phyloP scores from a whole-genome alignment of 2,329 filamentous ascomycete species.

The Colletotrichum siamense region DNA sequence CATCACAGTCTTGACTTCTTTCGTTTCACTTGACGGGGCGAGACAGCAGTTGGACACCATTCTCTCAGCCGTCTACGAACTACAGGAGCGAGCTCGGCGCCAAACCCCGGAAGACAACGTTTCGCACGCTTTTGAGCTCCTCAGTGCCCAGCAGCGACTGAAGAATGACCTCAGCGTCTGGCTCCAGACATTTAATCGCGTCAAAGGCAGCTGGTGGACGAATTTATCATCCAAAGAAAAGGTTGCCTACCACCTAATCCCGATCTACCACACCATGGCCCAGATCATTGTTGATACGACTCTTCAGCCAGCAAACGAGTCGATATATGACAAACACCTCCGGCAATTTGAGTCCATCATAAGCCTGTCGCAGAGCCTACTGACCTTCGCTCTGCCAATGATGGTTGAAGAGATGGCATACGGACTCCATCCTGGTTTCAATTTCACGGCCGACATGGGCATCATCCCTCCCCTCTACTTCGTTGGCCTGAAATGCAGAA shows the following conservation, averaged over 20 bases:
- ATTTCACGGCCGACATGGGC: conserved; percentile 45
- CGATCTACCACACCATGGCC: conserved; percentile 46
- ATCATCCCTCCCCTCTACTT: conserved; percentile 52
- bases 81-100: not conserved
- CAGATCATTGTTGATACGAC: conserved; percentile 45
- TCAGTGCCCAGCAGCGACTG: not conserved
- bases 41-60: not conserved
- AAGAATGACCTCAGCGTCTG: conserved; percentile 22
- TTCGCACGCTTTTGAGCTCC: not conserved
- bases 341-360: conserved; percentile 37
- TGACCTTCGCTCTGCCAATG: not conserved
- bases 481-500: conserved; percentile 51
- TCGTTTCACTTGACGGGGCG: not conserved
- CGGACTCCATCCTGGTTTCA: not conserved
- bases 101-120: not conserved
- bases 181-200: conserved; percentile 29
- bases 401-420: conserved; percentile 7
- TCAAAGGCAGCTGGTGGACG: conserved; percentile 14
- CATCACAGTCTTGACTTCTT: not conserved
- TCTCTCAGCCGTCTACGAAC: not conserved
- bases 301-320: conserved; percentile 34
- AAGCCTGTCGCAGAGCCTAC: not conserved
- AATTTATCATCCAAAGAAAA: conserved; percentile 21
- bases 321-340: conserved; percentile 39
- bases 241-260: conserved; percentile 30